These are phyloP conservation scores for Annona cherimola DNA, from an alignment of 164 flowering plant genomes.

Conservation along the genomic window DNA sequence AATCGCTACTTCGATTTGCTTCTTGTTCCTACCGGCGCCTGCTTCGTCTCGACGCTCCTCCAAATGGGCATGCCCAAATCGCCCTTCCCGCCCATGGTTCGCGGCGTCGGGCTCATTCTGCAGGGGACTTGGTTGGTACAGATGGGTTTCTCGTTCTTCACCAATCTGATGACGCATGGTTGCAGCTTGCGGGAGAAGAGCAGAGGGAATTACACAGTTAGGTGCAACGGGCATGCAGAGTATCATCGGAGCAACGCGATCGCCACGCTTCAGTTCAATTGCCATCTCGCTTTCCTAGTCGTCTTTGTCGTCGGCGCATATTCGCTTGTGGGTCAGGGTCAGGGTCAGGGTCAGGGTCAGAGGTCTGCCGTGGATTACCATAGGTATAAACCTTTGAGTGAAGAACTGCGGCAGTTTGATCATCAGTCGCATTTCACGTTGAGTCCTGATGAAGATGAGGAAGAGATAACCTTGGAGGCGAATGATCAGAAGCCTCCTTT, in stretches of 20 bases:
- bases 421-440: conserved; percentile 47
- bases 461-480: conserved; percentile 29
- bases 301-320: conserved; percentile 32
- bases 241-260: conserved; percentile 77
- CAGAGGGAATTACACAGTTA: conserved; percentile 72
- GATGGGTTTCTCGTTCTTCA: conserved; percentile 82
- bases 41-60: conserved; percentile 50
- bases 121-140: conserved; percentile 94
- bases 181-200: conserved; percentile 63
- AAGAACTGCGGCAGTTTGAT: conserved; percentile 45
- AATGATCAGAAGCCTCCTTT: conserved; percentile 22
- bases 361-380: conserved; percentile 11
- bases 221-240: conserved; percentile 73
- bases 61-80: conserved; percentile 37
- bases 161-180: conserved; percentile 49
- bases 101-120: conserved; percentile 68
- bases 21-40: conserved; percentile 67
- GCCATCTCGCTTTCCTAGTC: conserved; percentile 79
- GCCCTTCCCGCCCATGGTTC: conserved; percentile 39
- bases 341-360: conserved; percentile 15
- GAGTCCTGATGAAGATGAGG: conserved; percentile 68
- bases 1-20: conserved; percentile 75
- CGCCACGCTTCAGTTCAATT: conserved; percentile 84
- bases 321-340: conserved; percentile 30
- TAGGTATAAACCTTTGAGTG: conserved; percentile 58